Conservation (phyloP, 805 yeast species). For the Peterozyma toletana region DNA sequence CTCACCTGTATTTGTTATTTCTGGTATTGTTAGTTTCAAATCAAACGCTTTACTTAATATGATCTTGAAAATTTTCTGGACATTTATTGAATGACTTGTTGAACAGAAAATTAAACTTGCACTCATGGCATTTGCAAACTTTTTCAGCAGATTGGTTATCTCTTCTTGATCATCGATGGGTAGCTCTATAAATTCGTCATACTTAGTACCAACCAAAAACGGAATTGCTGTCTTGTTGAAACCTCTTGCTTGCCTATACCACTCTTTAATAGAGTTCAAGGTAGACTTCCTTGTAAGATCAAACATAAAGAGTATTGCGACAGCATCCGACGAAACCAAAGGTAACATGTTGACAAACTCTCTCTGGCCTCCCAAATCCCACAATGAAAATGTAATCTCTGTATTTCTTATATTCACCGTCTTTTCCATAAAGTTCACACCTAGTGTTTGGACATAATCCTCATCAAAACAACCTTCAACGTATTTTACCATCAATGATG, state of each 20-base stretch:
- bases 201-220: conserved; percentile 86
- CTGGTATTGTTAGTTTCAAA: conserved; percentile 74
- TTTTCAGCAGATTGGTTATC: conserved; percentile 73
- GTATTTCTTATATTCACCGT: conserved; percentile 79
- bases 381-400: conserved; percentile 81
- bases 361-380: conserved; percentile 95
- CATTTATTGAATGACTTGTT: conserved; percentile 85
- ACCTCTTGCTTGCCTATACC: conserved; percentile 91
- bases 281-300: conserved; percentile 85
- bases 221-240: conserved; percentile 89
- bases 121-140: conserved; percentile 85
- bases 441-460: conserved; percentile 87
- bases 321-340: conserved; percentile 85
- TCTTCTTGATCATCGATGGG: conserved; percentile 77
- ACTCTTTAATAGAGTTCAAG: conserved; percentile 80
- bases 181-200: conserved; percentile 77
- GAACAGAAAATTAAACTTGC: conserved; percentile 83
- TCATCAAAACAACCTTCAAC: conserved; percentile 94
- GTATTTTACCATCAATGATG: conserved; percentile 92
- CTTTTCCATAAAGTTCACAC: conserved; percentile 93
- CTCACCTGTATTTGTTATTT: conserved; percentile 81
- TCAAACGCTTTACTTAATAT: conserved; percentile 89
- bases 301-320: conserved; percentile 83
- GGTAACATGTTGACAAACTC: conserved; percentile 96
- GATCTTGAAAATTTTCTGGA: conserved; percentile 89